A percentile compares a stretch with the other conserved stretches of the same genome.
Evolutionary conservation across 805 yeast genomes (phyloP).

Genomic region (Yamadazyma phyllophila): DNA sequence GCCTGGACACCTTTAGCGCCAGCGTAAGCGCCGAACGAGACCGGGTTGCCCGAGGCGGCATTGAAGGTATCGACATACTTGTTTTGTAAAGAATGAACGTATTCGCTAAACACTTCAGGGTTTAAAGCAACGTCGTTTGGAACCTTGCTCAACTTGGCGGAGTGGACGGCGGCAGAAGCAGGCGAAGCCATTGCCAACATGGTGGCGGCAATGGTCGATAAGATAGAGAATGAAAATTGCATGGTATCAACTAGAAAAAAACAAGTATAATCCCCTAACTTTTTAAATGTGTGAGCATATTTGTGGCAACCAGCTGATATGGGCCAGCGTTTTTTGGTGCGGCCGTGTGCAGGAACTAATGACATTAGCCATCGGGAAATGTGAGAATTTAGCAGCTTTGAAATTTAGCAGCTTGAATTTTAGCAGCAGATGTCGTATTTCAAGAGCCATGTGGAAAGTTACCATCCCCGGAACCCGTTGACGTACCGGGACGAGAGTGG

Average conservation of each 20-base stretch:
- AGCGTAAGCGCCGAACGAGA: conserved; percentile 17
- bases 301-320: conserved; percentile 8
- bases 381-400: conserved; percentile 1
- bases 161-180: conserved; percentile 48
- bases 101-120: conserved; percentile 49
- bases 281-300: neutral
- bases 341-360: neutral
- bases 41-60: conserved; percentile 26
- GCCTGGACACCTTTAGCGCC: conserved; percentile 39
- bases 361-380: too few relatives aligned
- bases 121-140: conserved; percentile 56
- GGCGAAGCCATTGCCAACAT: conserved; percentile 29
- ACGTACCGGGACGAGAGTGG: conserved; percentile 9
- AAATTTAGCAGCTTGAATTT: neutral
- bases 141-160: conserved; percentile 57
- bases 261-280: neutral
- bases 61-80: conserved; percentile 57
- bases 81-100: conserved; percentile 56
- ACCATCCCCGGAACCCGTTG: conserved; percentile 24
- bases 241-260: conserved; percentile 4
- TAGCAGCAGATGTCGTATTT: conserved; percentile 9
- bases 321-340: neutral
- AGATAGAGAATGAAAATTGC: conserved; percentile 24
- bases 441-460: conserved; percentile 24
- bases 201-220: conserved; percentile 42